A percentile compares a stretch with the other conserved stretches of the same genome.
Conservation (phyloP, 2,329 filamentous ascomycete species). For the Colletotrichum simmondsii region DNA sequence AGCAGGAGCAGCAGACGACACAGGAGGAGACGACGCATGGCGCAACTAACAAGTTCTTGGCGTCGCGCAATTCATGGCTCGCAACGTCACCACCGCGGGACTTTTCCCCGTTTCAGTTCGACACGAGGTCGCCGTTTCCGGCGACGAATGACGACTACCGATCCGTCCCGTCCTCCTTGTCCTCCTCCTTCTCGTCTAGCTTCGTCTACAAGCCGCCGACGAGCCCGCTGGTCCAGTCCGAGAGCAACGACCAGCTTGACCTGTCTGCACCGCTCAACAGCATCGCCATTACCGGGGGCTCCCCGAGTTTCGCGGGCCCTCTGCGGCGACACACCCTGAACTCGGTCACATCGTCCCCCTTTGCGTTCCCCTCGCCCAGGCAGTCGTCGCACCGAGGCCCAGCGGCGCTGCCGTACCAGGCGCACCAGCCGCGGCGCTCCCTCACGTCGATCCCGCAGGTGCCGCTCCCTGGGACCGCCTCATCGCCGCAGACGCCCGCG, state of each 20-base stretch:
- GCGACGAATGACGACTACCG: constrained; percentile 49
- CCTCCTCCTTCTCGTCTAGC: constrained; percentile 79
- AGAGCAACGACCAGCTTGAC: constrained; percentile 83
- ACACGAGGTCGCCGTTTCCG: constrained; percentile 44
- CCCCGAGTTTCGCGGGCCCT: constrained; percentile 40
- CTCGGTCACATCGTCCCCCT: constrained; percentile 63
- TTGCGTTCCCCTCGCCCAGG: constrained; percentile 51
- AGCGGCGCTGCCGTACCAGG: constrained; percentile 74
- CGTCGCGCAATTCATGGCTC: constrained; percentile 54
- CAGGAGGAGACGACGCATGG: constrained; percentile 11
- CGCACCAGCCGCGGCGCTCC: constrained; percentile 82
- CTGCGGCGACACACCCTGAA: constrained; percentile 78
- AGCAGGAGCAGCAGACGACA: not conserved
- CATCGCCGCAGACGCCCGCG: constrained; percentile 62
- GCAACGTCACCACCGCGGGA: constrained; percentile 67
- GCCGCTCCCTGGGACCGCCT: constrained; percentile 44
- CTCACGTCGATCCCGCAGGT: constrained; percentile 69
- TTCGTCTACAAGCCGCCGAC: constrained; percentile 91
- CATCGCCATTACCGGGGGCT: constrained; percentile 57
- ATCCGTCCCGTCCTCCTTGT: constrained; percentile 68
- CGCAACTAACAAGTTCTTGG: constrained; percentile 26
- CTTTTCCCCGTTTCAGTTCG: constrained; percentile 58
- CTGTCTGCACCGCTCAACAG: constrained; percentile 64
- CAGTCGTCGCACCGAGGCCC: constrained; percentile 64
- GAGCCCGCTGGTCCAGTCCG: constrained; percentile 89